These are phyloP conservation scores for Microbotryum lychnidis-dioicae DNA, from an alignment of 1,284 basidiomycete species.

Conservation along the genomic window DNA sequence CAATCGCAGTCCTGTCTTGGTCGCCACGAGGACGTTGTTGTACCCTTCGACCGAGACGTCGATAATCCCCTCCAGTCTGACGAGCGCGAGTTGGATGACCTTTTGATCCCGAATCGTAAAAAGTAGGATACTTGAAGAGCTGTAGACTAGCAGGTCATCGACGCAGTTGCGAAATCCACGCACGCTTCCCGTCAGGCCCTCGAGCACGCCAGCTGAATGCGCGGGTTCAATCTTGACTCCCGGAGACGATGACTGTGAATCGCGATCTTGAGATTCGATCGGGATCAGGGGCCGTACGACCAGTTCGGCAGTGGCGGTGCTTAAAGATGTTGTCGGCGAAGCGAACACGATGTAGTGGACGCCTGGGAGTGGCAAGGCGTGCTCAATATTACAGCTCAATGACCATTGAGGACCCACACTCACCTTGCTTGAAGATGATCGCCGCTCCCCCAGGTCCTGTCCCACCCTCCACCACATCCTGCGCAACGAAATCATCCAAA, in stretches of 20 bases:
- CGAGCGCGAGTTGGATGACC: constrained; percentile 1
- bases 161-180: constrained; percentile 5
- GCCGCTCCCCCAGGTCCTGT: not conserved
- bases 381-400: not conserved
- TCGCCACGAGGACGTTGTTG: not conserved
- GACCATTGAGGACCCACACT: no score
- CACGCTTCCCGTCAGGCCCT: not conserved
- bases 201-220: constrained; percentile 4
- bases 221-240: not conserved
- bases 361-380: no score
- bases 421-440: constrained; percentile 7
- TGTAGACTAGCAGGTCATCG: constrained; percentile 7
- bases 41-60: constrained; percentile 1
- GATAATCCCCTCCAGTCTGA: not conserved
- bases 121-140: not conserved
- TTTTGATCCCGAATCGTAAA: constrained; percentile 1
- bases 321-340: not conserved
- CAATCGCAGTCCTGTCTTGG: no score
- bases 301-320: not conserved
- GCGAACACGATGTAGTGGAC: not conserved
- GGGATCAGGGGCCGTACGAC: constrained; percentile 1
- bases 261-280: no score
- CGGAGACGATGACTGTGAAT: no score
- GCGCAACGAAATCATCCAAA: constrained; percentile 9
- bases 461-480: not conserved